Evolutionary conservation across 1,284 basidiomycete genomes (phyloP), one percentile per base, ranked within the genome.

Genomic region (Peniophora sp.): DNA sequence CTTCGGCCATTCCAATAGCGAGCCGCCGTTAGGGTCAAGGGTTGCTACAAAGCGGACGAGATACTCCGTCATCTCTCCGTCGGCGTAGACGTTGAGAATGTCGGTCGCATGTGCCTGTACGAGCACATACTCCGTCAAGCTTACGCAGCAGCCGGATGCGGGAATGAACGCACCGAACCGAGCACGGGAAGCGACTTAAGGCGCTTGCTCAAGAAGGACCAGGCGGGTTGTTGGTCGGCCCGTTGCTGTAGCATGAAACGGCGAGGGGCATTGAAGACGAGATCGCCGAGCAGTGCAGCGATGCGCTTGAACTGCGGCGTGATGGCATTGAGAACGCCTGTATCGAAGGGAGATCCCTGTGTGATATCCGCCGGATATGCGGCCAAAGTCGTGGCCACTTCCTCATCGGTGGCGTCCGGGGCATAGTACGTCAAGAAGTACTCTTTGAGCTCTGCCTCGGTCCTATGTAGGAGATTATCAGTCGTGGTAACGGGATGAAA

Each of bases 281-380:
- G 60, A 53, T 83, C 81, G 0, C 78, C 80, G 41, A 67, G 66
- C 52, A 82, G 60, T 0, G 78, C 67, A 8, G 79, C 71, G 1
- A 81, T 56, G 20, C 79, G 66, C 60, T 82, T 80, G 64, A 66
- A 81, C 53, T 81, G 68, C 0, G 74, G 73, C 0, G 74, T 70
- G 9, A 81, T 49, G 0, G 64, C 67, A 51, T 78, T 74, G 1
- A 68, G 46, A 20, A 62, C 50, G 0, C 75, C 70, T 0, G 79
- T 81, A 49, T 67, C 65, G 54, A 71, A 83, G 0, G 80, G 80
- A 0, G 79, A 80, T 3, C 80, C 78, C 52, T 72, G 56, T 0
- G 64, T 62, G 27, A 68, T 57, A 50, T 77, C 72, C 2, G 55
- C 54, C 1, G 78, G 71, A 54, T 80, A 81, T 10, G 69, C 52